These are phyloP conservation scores for Dioscorea dumetorum DNA, from an alignment of 106 monocot genomes.

Conservation along the genomic window DNA sequence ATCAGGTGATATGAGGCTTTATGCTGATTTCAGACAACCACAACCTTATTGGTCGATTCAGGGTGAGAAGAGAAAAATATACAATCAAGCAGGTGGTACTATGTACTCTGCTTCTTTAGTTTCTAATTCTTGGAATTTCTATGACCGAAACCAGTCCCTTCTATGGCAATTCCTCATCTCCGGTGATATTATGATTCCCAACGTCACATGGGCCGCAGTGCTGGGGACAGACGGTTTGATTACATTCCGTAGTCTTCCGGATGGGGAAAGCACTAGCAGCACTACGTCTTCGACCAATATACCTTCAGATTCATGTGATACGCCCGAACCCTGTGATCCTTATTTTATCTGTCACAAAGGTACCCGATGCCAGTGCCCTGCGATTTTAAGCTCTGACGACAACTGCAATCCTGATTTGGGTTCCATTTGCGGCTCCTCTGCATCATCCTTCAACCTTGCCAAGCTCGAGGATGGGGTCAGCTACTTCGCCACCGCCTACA, in stretches of 20 bases:
- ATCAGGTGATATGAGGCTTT: constrained; percentile 40
- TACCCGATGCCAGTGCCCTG: constrained; percentile 44
- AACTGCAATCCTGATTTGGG: constrained; percentile 30
- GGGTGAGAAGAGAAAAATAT: constrained; percentile 34
- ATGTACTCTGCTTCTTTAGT: constrained; percentile 31
- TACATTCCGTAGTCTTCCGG: constrained; percentile 29
- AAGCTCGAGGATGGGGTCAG: constrained; percentile 49
- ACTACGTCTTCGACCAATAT: constrained; percentile 8
- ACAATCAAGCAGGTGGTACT: constrained; percentile 15
- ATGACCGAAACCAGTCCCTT: constrained; percentile 21
- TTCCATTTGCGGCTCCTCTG: constrained; percentile 23
- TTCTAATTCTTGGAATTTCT: constrained; percentile 56
- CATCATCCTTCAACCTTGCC: constrained; percentile 18
- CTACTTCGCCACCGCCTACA: constrained; percentile 49
- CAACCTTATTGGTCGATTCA: constrained; percentile 74
- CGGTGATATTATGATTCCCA: background rate
- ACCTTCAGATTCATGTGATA: constrained; percentile 32
- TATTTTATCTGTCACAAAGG: constrained; percentile 44
- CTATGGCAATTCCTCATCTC: constrained; percentile 29
- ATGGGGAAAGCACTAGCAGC: background rate
- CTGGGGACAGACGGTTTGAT: constrained; percentile 39
- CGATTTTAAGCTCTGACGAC: constrained; percentile 12
- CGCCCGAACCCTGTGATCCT: constrained; percentile 40
- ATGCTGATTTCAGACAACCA: constrained; percentile 23
- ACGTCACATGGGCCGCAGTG: constrained; percentile 23